phyloP scores from a whole-genome alignment of 2,329 filamentous ascomycete species.

The Aureobasidium musti region DNA sequence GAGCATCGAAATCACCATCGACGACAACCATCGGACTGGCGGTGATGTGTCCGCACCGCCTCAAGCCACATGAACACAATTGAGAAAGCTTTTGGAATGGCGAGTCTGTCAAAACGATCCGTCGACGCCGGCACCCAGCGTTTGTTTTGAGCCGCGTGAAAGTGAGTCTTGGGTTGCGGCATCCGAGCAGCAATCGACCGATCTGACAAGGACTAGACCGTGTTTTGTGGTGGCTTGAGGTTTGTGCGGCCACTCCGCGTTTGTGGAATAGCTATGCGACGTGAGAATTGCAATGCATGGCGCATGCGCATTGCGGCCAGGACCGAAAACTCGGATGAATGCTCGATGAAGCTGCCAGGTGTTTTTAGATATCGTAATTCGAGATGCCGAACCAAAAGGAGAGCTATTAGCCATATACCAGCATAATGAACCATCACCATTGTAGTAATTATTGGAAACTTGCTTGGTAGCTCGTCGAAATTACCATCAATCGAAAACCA shows the following conservation, averaged over 20 bases:
- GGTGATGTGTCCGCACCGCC: neutral
- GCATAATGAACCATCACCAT: neutral
- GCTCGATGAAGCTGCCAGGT: neutral
- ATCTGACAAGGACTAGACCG: neutral
- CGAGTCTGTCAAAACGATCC: conserved; percentile 15
- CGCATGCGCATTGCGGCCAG: neutral
- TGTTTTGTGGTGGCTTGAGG: neutral
- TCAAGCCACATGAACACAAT: neutral
- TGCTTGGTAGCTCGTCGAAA: neutral
- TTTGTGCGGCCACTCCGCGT: neutral
- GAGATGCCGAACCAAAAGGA: neutral
- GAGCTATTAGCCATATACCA: neutral
- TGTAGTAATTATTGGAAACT: neutral
- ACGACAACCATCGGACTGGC: neutral
- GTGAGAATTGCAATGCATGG: neutral
- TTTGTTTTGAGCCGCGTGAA: neutral
- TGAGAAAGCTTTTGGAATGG: neutral
- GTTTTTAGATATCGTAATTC: neutral
- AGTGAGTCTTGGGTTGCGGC: neutral
- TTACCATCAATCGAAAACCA: neutral
- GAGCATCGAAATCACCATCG: neutral
- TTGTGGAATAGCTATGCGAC: neutral
- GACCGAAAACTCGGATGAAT: neutral
- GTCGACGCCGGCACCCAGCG: conserved; percentile 4
- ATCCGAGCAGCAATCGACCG: conserved; percentile 12